Base-by-base conservation (phyloP, 2,329 filamentous ascomycete genomes). In the Chaetomium globosum region DNA sequence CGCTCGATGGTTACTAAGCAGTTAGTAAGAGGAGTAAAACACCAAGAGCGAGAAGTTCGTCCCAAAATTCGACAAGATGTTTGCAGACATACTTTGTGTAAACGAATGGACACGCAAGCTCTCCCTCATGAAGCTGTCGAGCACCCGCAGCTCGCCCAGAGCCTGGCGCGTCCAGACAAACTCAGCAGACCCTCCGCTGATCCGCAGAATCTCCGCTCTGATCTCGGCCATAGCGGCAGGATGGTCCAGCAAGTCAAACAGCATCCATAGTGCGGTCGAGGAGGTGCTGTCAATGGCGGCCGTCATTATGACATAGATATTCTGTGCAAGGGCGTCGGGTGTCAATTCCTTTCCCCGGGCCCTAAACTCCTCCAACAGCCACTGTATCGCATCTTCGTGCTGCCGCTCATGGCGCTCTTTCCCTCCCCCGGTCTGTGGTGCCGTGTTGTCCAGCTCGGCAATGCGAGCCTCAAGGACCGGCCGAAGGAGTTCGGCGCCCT, bases 301-400 rank as follows among this genome's bases (percentile, higher is more conserved):
- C 13, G 49, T 26, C 21, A 52, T 23, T 23, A 52, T 23, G 23
- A 52, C 23, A 16, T 7, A 52, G 26, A 43, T 43, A 43, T 26
- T 26, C 19, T 52, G 39, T 4, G 39, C 39, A 43, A 43, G 1
- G 16, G 13, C 16, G 39, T 43, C 39, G 16, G 39, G 39, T 23
- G 26, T 26, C 49, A 10, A 10, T 23, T 52, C 30, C 21, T 52
- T 52, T 7, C 26, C 49, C 13, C 39, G 39, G 19, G 49, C 23
- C 49, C 21, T 52, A 26, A 28, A 52, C 49, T 23, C 23, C 21
- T 52, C 49, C 5, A 52, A 4, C 21, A 52, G 49, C 49, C 49
- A 52, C 49, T 52, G 49, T 10, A 52, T 52, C 23, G 21, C 49
- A 52, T 52, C 49, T 28, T 52, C 26, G 23, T 43, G 39, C 39